Evolutionary conservation across 352 stramenopile genomes (phyloP).

Genomic region (Elongisporangium anandrum): DNA sequence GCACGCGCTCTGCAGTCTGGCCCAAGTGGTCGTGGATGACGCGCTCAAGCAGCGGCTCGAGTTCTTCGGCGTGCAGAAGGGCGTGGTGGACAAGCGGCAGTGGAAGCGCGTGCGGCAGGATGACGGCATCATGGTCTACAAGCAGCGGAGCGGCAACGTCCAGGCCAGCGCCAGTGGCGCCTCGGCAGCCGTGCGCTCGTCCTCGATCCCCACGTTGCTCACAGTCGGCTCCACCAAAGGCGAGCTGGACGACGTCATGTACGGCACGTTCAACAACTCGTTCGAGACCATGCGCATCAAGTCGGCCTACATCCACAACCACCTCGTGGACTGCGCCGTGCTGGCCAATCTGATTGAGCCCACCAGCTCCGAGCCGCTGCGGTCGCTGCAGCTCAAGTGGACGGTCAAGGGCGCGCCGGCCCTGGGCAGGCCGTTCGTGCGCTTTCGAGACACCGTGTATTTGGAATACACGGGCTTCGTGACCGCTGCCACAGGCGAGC

Average conservation of each 20-base stretch:
- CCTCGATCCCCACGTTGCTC: conserved; percentile 14
- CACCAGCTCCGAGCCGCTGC: conserved; percentile 13
- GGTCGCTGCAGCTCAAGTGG: conserved; percentile 29
- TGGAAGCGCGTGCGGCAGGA: too few relatives aligned
- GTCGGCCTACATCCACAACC: conserved; percentile 24
- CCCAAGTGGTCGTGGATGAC: background rate
- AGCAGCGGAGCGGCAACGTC: background rate
- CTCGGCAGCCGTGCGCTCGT: too few relatives aligned
- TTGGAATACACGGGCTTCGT: conserved; percentile 44
- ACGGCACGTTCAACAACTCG: conserved; percentile 23
- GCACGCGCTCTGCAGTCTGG: conserved; percentile 3
- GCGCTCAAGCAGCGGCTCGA: too few relatives aligned
- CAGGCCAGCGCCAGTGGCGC: too few relatives aligned
- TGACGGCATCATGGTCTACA: background rate
- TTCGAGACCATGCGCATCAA: conserved; percentile 32
- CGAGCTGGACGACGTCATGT: conserved; percentile 31
- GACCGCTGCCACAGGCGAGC: conserved; percentile 21
- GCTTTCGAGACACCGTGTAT: conserved; percentile 41
- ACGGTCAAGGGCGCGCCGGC: conserved; percentile 6
- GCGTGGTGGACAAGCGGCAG: too few relatives aligned
- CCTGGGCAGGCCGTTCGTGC: conserved; percentile 9
- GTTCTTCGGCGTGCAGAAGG: too few relatives aligned
- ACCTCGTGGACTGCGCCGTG: conserved; percentile 17
- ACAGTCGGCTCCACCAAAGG: conserved; percentile 19
- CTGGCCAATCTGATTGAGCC: conserved; percentile 24